phyloP scores from a whole-genome alignment of 108 stramenopile genomes.

The Pseudonitzschia pungens region DNA sequence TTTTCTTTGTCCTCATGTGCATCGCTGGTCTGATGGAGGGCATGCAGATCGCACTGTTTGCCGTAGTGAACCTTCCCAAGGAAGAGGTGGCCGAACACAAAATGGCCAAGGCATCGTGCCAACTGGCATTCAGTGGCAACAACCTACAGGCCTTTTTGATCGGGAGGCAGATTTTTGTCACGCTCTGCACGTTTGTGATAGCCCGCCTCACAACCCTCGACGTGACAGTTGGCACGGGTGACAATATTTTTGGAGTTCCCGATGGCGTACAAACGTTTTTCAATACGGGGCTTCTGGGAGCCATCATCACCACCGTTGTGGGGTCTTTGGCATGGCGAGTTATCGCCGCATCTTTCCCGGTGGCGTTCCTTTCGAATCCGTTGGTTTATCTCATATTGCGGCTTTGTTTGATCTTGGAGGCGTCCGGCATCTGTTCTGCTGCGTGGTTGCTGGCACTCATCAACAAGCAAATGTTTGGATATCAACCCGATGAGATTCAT shows the following conservation, averaged over 20 bases:
- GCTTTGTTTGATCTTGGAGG: conserved; percentile 43
- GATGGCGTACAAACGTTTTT: conserved; percentile 44
- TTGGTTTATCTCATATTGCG: conserved; percentile 47
- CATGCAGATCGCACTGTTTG: conserved; percentile 87
- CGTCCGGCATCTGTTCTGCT: conserved; percentile 45
- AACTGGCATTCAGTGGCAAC: conserved; percentile 34
- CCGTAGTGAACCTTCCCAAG: conserved; percentile 63
- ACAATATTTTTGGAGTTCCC: conserved; percentile 48
- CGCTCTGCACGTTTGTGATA: conserved; percentile 45
- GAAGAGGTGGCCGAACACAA: conserved; percentile 35
- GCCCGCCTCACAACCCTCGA: conserved; percentile 44
- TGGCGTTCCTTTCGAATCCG: conserved; percentile 57
- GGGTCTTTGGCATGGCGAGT: conserved; percentile 56
- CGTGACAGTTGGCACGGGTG: conserved; percentile 21
- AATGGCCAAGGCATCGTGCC: conserved; percentile 54
- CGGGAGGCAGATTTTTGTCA: conserved; percentile 56
- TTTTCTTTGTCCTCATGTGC: conserved; percentile 73
- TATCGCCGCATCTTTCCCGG: conserved; percentile 48
- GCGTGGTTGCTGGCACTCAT: conserved; percentile 38
- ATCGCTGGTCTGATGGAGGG: conserved; percentile 83
- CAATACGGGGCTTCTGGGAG: conserved; percentile 59
- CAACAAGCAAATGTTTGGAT: conserved; percentile 29
- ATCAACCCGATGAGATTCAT: conserved; percentile 45
- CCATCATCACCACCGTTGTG: conserved; percentile 49
- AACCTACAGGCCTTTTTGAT: conserved; percentile 55